Base-by-base conservation (phyloP, 1,284 basidiomycete genomes). In the Cryptococcus sp. region DNA sequence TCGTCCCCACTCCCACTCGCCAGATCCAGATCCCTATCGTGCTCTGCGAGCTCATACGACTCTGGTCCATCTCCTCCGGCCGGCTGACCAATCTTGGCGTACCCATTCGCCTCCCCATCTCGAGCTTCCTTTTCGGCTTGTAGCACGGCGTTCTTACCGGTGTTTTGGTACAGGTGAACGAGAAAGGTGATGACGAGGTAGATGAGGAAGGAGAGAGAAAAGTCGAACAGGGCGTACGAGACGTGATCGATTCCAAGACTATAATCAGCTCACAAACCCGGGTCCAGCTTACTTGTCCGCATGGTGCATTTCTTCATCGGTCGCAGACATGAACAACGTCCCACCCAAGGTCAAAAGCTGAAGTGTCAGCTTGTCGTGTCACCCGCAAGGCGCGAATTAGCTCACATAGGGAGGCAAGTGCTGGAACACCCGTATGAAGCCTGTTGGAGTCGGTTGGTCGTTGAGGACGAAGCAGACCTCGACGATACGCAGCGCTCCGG, bases 371-470 rank as follows among this genome's bases (percentile, higher is more conserved):
- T 39, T 19, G 18, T n/a, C 5, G 35, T 6, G 9, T 28, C 19
- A 39, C 12, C 9, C 16, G 21, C 4, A 21, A 10, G 21, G 25
- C 6, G 4, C 41, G 23, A 25, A 16, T 7, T 11, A 18, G 80
- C 86, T 74, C 59, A 91, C 87, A 66, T 90, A 90, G 35, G 91
- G 86, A 14, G 87, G 80, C 11, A 93, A 69, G 71, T 93, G 88
- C 55, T 88, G 81, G 75, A 91, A 93, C 5, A 86, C 79, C 41
- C 77, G 77, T 7, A 78, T 60, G 31, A 55, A 43, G 2, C 59
- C 59, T n/a, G 45, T 36, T 3, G 62, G 58, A 16, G 69, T 66
- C 12, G 71, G 58, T 36, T 57, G 43, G 55, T 78, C 77, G 19
- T 72, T 58, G 5, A 80, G 67, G 7, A 81, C 74, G 54, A 93